Percentiles rank a stretch among this genome's conserved stretches.
phyloP scores from a whole-genome alignment of 345 rosid genomes.

The Dipteronia sinensis region DNA sequence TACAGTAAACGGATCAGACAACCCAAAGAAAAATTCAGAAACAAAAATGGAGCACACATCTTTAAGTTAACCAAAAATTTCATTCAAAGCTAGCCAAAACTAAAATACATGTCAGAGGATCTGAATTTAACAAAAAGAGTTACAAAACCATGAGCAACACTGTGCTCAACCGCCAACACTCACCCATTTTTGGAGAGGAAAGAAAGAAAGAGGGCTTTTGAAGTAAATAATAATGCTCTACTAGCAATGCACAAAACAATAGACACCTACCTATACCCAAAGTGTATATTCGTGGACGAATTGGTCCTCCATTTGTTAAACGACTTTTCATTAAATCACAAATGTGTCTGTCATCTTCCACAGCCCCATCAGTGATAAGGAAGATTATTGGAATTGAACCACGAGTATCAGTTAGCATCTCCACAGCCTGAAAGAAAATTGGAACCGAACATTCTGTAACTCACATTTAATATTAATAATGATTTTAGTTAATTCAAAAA shows the following conservation, averaged over 20 bases:
- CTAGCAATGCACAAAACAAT: background rate
- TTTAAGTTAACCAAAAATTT: background rate
- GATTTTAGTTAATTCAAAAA: background rate
- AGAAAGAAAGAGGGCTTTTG: background rate
- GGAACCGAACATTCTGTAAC: constrained; percentile 8
- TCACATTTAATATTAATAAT: background rate
- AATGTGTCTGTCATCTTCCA: constrained; percentile 86
- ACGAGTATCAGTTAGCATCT: constrained; percentile 61
- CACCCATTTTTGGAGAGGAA: background rate
- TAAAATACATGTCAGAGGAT: constrained; percentile 6
- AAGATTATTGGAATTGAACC: constrained; percentile 78
- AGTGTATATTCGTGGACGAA: constrained; percentile 70
- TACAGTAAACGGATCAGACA: background rate
- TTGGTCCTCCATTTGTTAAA: constrained; percentile 47
- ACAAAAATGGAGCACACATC: background rate
- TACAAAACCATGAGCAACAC: background rate
- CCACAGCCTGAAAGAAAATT: constrained; percentile 75
- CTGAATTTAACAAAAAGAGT: background rate
- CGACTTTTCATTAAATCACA: constrained; percentile 69
- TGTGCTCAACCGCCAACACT: background rate
- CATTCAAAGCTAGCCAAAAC: background rate
- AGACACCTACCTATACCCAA: constrained; percentile 74
- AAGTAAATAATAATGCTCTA: background rate
- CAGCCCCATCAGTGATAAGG: constrained; percentile 90
- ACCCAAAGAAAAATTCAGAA: background rate